phyloP scores from a whole-genome alignment of 257 asterid genomes.

The Hygrophila difformis region DNA sequence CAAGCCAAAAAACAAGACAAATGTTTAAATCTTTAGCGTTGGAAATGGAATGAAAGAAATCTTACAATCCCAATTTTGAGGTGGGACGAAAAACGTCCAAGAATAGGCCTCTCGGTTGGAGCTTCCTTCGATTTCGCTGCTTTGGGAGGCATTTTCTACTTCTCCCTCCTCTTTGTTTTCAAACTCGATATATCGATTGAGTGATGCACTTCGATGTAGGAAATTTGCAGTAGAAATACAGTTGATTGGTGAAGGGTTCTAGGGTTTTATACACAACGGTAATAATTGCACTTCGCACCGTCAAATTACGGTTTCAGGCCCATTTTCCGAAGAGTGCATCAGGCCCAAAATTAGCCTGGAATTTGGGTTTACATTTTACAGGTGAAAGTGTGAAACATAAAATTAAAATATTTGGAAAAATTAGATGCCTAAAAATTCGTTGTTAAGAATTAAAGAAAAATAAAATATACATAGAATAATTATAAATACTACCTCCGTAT shows the following conservation, averaged over 20 bases:
- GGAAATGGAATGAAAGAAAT: not conserved
- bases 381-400: not conserved
- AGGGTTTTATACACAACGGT: constrained; percentile 29
- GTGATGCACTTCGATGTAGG: not conserved
- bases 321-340: no score
- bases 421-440: not conserved
- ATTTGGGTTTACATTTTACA: no score
- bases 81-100: constrained; percentile 95
- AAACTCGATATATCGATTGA: constrained; percentile 6
- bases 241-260: not conserved
- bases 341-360: no score
- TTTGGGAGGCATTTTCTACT: constrained; percentile 77
- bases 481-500: no score
- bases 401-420: no score
- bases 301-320: no score
- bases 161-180: constrained; percentile 1
- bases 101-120: constrained; percentile 75
- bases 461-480: no score
- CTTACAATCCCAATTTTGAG: constrained; percentile 94
- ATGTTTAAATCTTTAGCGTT: no score
- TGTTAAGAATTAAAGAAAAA: no score
- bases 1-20: no score
- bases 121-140: constrained; percentile 83
- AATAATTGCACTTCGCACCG: not conserved
- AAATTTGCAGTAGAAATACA: constrained; percentile 6